These are phyloP conservation scores for Dissophora globulifera DNA, from an alignment of 192 early-diverging fungal species.

Conservation along the genomic window DNA sequence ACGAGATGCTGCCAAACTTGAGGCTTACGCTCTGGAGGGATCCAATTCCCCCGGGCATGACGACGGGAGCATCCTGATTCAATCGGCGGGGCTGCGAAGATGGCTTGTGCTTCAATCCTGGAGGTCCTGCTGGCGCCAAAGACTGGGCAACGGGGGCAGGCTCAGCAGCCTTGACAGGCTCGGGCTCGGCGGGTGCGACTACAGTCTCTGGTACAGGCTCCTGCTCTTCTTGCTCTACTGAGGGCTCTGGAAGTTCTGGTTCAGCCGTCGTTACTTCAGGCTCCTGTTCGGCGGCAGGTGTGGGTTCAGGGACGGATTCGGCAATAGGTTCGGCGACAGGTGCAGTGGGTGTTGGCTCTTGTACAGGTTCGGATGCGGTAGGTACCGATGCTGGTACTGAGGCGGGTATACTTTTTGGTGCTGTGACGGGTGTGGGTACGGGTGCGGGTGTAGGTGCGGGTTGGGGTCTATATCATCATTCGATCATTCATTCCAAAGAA, in stretches of 20 bases:
- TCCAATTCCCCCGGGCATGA: slow-evolving; percentile 79
- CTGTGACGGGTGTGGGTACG: slow-evolving; percentile 48
- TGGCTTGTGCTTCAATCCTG: slow-evolving; percentile 59
- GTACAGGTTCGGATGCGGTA: slow-evolving; percentile 17
- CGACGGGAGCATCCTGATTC: slow-evolving; percentile 89
- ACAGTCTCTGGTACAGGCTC: slow-evolving; percentile 26
- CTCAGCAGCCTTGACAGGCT: too few relatives aligned
- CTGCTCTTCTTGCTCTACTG: too few relatives aligned
- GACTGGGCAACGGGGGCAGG: slow-evolving; percentile 5
- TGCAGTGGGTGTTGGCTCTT: slow-evolving; percentile 53
- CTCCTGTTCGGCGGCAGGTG: too few relatives aligned
- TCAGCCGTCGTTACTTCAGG: too few relatives aligned
- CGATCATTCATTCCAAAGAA: too few relatives aligned
- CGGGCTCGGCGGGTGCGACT: too few relatives aligned
- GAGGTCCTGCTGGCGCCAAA: slow-evolving; percentile 38
- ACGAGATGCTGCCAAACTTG: slow-evolving; percentile 83
- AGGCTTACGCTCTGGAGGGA: slow-evolving; percentile 73
- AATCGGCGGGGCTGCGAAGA: slow-evolving; percentile 71
- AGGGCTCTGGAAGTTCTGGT: slow-evolving; percentile 34
- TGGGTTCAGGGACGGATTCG: slow-evolving; percentile 42
- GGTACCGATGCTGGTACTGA: slow-evolving; percentile 41
- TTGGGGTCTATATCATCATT: slow-evolving; percentile 55
- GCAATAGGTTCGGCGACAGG: slow-evolving; percentile 44
- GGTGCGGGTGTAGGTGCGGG: slow-evolving; percentile 60
- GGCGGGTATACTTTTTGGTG: slow-evolving; percentile 40